Evolutionary conservation across 371 early-diverging fungal genomes (phyloP).

Genomic region (Rhizomucor pusillus): DNA sequence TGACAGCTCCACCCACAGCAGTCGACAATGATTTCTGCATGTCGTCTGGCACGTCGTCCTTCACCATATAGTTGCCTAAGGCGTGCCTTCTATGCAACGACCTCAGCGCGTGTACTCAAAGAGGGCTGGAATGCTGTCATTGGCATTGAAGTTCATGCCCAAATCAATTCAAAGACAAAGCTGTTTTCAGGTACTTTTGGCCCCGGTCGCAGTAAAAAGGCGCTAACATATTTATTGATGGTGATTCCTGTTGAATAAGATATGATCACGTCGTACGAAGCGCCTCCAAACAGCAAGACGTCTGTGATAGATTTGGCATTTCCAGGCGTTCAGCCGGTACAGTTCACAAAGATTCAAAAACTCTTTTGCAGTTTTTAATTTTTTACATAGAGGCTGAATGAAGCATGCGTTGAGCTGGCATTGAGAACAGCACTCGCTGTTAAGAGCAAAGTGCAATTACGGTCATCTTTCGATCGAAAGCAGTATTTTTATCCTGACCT

Average conservation of each 20-base stretch:
- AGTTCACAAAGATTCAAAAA: background rate
- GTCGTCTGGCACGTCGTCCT: no score
- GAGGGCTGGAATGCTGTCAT: slow-evolving; percentile 75
- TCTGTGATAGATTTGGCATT: slow-evolving; percentile 78
- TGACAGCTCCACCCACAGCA: no score
- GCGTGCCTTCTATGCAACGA: no score
- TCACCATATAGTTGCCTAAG: no score
- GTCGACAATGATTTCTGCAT: no score
- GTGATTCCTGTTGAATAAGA: slow-evolving; percentile 15
- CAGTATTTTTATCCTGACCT: slow-evolving; percentile 94
- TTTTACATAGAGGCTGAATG: slow-evolving; percentile 59
- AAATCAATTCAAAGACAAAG: slow-evolving; percentile 73
- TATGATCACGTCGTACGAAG: slow-evolving; percentile 54
- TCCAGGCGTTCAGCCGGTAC: slow-evolving; percentile 72
- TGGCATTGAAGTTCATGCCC: slow-evolving; percentile 91
- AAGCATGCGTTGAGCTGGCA: slow-evolving; percentile 69
- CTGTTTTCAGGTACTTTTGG: slow-evolving; percentile 80
- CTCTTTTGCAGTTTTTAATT: background rate
- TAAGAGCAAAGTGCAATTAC: slow-evolving; percentile 58
- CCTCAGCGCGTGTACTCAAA: no score
- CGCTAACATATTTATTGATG: slow-evolving; percentile 16
- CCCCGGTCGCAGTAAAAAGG: no score
- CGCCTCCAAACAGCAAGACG: slow-evolving; percentile 71
- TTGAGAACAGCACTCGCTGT: slow-evolving; percentile 75
- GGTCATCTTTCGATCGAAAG: slow-evolving; percentile 86